phyloP scores from a whole-genome alignment of 2,329 filamentous ascomycete species.

The Orbilia brochopaga region DNA sequence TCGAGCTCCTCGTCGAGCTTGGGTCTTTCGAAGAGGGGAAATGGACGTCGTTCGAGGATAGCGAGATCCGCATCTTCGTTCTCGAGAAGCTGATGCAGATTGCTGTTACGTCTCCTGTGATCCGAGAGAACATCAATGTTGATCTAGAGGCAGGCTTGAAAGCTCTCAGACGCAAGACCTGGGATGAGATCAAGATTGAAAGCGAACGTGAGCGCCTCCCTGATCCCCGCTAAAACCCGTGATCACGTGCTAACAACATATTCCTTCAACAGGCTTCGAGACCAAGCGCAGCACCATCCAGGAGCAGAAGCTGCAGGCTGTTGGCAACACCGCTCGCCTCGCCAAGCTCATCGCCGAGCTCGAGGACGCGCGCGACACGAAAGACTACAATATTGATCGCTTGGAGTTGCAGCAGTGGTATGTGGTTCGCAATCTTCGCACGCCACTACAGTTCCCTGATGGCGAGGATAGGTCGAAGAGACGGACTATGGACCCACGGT shows the following conservation, averaged over 20 bases:
- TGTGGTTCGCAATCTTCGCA: constrained; percentile 50
- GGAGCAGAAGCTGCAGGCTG: constrained; percentile 27
- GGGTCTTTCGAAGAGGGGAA: constrained; percentile 40
- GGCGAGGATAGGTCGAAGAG: constrained; percentile 50
- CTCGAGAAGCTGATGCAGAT: constrained; percentile 48
- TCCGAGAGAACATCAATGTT: constrained; percentile 40
- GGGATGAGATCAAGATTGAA: constrained; percentile 45
- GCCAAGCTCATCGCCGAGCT: constrained; percentile 48
- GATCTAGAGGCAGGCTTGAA: constrained; percentile 43
- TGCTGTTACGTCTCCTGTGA: constrained; percentile 40
- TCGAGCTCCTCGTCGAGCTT: constrained; percentile 46
- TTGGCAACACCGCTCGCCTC: constrained; percentile 33
- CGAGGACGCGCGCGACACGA: constrained; percentile 43
- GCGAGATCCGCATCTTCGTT: constrained; percentile 47
- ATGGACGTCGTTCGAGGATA: constrained; percentile 42
- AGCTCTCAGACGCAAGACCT: constrained; percentile 40
- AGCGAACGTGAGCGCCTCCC: constrained; percentile 35
- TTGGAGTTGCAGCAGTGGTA: constrained; percentile 50
- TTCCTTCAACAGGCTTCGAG: constrained; percentile 26
- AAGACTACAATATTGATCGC: constrained; percentile 49
- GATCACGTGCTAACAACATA: constrained; percentile 5
- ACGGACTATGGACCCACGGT: constrained; percentile 47
- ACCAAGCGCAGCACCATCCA: constrained; percentile 34
- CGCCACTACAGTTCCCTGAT: constrained; percentile 51
- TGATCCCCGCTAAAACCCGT: background rate